Evolutionary conservation across 2,329 filamentous ascomycete species (phyloP).

Genomic region (Madurella fahalii): DNA sequence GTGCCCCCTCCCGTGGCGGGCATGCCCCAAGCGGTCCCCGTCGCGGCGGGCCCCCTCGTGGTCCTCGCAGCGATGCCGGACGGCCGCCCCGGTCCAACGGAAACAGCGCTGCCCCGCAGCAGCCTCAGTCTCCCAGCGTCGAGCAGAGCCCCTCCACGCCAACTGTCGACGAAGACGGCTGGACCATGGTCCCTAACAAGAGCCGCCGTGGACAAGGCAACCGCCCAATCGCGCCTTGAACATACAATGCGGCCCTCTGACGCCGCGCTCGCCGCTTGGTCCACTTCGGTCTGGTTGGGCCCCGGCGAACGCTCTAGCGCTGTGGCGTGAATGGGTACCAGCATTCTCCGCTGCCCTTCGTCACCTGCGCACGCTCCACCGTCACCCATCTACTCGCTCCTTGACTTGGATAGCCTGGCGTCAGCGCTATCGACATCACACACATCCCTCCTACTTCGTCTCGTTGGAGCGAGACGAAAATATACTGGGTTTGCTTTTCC

Average conservation of each 20-base stretch:
- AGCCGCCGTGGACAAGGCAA: constrained; percentile 33
- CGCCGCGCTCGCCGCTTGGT: not conserved
- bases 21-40: constrained; percentile 38
- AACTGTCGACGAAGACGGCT: constrained; percentile 56
- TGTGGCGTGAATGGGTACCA: not conserved
- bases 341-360: constrained; percentile 1
- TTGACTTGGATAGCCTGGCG: constrained; percentile 22
- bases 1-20: constrained; percentile 43
- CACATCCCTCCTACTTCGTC: not conserved
- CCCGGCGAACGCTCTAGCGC: not conserved
- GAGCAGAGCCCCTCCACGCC: constrained; percentile 34
- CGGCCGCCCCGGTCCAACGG: constrained; percentile 50
- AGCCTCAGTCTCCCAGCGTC: constrained; percentile 33
- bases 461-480: not conserved
- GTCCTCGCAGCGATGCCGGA: constrained; percentile 42
- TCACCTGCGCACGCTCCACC: constrained; percentile 3
- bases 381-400: constrained; percentile 4
- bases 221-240: constrained; percentile 20
- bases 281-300: not conserved
- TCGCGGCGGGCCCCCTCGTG: constrained; percentile 41
- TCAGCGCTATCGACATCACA: constrained; percentile 13
- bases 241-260: constrained; percentile 14
- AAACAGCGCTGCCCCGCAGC: constrained; percentile 34
- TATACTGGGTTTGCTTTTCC: constrained; percentile 2
- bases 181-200: constrained; percentile 54